Evolutionary conservation across 352 stramenopile species (phyloP), one percentile per base, ranked within the genome.

Genomic region (Pythium periplocum): DNA sequence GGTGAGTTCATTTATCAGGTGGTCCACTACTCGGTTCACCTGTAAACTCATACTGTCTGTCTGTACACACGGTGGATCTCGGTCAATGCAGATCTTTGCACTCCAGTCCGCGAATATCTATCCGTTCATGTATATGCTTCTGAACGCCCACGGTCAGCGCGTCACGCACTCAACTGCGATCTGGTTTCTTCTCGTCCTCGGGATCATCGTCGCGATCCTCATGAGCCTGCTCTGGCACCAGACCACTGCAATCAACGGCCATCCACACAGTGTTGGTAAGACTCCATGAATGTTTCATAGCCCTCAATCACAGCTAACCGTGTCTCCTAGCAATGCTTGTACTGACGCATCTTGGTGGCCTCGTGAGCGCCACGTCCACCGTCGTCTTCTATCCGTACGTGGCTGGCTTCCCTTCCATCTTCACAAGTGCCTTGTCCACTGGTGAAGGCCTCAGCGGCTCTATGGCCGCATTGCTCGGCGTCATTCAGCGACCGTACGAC

Each of bases 351-450:
- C 60, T 86, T 2, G 78, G 76, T 6, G 78, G 78, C 2, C 69
- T 86, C 51, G 76, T 89, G 41, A 89, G 78, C 54, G 76, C 78
- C 26, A 87, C 76, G 26, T 86, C 78, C 7, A 89, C 67, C 37
- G 72, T 89, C 32, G 76, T 87, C 4, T 85, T 87, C 45, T 90
- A 90, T 45, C 76, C 78, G 49, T 90, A 75, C 59, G 78, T 90
- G 48, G 65, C 76, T 2, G 78, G 54, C 26, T 90, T 82, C 52
- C 72, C 76, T 7, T 66, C 76, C 5, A 45, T 87, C 34, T 90
- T 75, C 57, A 90, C 78, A 47, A 90, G 68, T 43, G 76, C 70
- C 1, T 40, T 87, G 48, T 75, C 76, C 0, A 90, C 78, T 2
- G 78, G 78, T 8, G 78, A 87, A 50, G 76, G 76, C 0, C 62